Evolutionary conservation across 116 monocot genomes (phyloP).

Genomic region (Papilionanthe hybrid): DNA sequence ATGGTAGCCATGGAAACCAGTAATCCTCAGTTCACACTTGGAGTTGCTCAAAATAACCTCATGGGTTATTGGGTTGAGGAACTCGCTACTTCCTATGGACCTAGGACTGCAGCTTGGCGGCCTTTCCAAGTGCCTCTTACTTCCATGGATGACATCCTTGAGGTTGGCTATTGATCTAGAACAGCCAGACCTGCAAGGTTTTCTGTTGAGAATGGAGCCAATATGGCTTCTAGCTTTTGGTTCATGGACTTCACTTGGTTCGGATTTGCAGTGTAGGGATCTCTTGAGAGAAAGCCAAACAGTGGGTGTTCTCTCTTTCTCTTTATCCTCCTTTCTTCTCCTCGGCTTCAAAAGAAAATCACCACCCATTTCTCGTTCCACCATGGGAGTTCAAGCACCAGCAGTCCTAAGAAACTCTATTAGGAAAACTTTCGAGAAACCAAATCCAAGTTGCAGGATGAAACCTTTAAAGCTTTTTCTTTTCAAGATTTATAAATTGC

Average conservation of each 20-base stretch:
- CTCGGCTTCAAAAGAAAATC: neutral
- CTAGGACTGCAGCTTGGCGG: slow-evolving; percentile 71
- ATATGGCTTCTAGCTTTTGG: slow-evolving; percentile 35
- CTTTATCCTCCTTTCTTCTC: neutral
- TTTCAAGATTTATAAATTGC: neutral
- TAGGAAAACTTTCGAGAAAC: neutral
- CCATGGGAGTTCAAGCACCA: neutral
- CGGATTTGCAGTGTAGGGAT: slow-evolving; percentile 71
- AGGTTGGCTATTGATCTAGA: slow-evolving; percentile 93
- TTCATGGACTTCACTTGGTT: slow-evolving; percentile 65
- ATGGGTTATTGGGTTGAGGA: slow-evolving; percentile 73
- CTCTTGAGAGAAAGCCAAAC: slow-evolving; percentile 78
- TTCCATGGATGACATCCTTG: slow-evolving; percentile 82
- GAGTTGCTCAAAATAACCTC: slow-evolving; percentile 71
- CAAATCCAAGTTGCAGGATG: neutral
- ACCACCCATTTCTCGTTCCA: slow-evolving; percentile 1
- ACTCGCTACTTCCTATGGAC: slow-evolving; percentile 87
- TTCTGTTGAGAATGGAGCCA: slow-evolving; percentile 34
- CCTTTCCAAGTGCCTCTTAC: slow-evolving; percentile 53
- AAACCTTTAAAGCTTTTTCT: neutral
- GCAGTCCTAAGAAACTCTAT: neutral
- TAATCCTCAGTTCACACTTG: slow-evolving; percentile 69
- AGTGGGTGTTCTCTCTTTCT: slow-evolving; percentile 39
- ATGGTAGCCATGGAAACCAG: slow-evolving; percentile 33
- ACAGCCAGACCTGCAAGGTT: slow-evolving; percentile 69